Evolutionary conservation across 495 filamentous ascomycete species (phyloP), one percentile per base, ranked within the genome.

Genomic region (Pyrenopolyporus hunteri): DNA sequence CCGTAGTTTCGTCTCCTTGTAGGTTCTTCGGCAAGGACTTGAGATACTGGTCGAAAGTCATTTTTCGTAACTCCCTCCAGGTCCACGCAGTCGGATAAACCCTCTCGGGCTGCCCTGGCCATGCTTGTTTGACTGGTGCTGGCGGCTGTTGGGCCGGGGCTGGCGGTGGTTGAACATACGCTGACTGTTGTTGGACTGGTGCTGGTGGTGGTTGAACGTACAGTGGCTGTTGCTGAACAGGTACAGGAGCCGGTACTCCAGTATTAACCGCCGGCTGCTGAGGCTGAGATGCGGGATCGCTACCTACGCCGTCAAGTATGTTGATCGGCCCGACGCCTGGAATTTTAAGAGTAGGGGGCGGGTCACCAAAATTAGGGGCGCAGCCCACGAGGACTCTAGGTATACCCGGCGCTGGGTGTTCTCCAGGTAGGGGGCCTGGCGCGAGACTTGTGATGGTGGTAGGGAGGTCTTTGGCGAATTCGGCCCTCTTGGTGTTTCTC

Each of bases 331-430:
- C 5, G 1, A 19, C 6, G n/a, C 2, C 36, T 39, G 36, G 36
- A 33, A 1, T 4, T 1, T 9, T 4, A 1, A 2, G 37, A 40
- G 3, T 22, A 13, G 3, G n/a, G 23, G 23, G n/a, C 10, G 25
- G 9, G 6, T 10, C n/a, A 1, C 42, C 42, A 2, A 45, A 6
- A 3, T 28, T 6, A 0, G 0, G 10, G 4, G 28, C 28, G 22
- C 14, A 13, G 11, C 68, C 65, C 4, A 68, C 36, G 36, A 70
- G 19, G 6, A 70, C 46, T 6, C 40, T 64, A 10, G 60, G 31
- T 7, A 66, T 28, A 1, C 14, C 13, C 14, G 62, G 54, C 0
- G 1, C 0, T 5, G 65, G 50, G 14, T 49, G 54, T 3, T 61
- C 43, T 23, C 65, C 58, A 9, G 62, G 68, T 51, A 68, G 11